Percentiles rank a stretch among this genome's conserved stretches.
phyloP scores from a whole-genome alignment of 225 moss, liverwort and hornwort genomes.

The Sphagnum contortum region DNA sequence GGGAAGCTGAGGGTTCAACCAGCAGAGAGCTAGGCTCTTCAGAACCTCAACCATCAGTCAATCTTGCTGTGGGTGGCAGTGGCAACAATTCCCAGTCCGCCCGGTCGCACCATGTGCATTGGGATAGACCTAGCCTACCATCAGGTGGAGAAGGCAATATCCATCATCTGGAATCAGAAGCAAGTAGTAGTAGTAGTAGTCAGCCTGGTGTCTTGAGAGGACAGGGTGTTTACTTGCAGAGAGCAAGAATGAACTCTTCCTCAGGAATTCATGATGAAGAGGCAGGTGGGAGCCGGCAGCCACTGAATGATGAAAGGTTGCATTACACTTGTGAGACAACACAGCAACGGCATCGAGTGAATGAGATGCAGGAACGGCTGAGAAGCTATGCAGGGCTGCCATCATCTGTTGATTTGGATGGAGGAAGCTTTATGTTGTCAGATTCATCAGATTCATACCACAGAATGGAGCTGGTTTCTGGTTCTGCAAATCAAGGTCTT shows the following conservation, averaged over 20 bases:
- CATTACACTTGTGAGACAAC: conserved; percentile 63
- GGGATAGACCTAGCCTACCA: conserved; percentile 9
- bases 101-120: conserved; percentile 14
- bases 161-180: conserved; percentile 8
- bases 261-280: conserved; percentile 27
- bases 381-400: conserved; percentile 73
- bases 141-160: not conserved
- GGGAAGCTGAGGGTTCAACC: conserved; percentile 13
- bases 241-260: conserved; percentile 13
- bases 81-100: conserved; percentile 9
- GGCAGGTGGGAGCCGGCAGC: conserved; percentile 23
- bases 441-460: conserved; percentile 48
- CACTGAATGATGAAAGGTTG: conserved; percentile 34
- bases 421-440: conserved; percentile 50
- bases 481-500: conserved; percentile 32
- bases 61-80: conserved; percentile 9
- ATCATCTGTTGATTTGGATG: conserved; percentile 53
- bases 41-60: conserved; percentile 7
- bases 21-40: conserved; percentile 15
- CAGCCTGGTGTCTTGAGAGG: conserved; percentile 23
- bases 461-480: conserved; percentile 47
- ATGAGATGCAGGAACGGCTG: conserved; percentile 78
- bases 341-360: conserved; percentile 53
- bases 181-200: conserved; percentile 9
- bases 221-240: conserved; percentile 7